Conservation (phyloP, 2,329 filamentous ascomycete species). For the Camillea tinctor region DNA sequence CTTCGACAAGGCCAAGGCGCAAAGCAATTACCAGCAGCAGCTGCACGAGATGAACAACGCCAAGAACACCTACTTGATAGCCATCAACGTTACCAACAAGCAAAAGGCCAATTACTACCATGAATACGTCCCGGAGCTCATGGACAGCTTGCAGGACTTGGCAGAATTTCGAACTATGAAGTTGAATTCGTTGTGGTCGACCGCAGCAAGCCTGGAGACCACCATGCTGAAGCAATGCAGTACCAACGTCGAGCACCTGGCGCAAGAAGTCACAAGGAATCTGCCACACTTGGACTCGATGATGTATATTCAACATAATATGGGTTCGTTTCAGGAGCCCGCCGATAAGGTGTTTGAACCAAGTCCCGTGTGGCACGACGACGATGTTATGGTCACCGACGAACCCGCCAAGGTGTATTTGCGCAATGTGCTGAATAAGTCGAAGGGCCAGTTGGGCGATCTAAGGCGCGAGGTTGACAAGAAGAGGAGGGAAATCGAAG, state of each 20-base stretch:
- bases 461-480: constrained; percentile 80
- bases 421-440: constrained; percentile 88
- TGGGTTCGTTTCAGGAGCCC: constrained; percentile 78
- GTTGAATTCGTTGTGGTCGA: constrained; percentile 81
- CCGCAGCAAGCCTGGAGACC: constrained; percentile 78
- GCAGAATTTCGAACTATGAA: constrained; percentile 84
- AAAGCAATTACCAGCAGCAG: constrained; percentile 89
- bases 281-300: constrained; percentile 87
- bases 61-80: constrained; percentile 97
- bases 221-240: constrained; percentile 73
- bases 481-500: constrained; percentile 82
- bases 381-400: constrained; percentile 81
- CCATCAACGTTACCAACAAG: constrained; percentile 95
- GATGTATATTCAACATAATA: constrained; percentile 97
- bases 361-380: constrained; percentile 95
- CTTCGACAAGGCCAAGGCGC: constrained; percentile 92
- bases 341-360: constrained; percentile 84
- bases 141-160: constrained; percentile 91
- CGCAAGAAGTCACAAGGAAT: constrained; percentile 82
- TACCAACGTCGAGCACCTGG: constrained; percentile 68
- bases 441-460: constrained; percentile 79
- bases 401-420: constrained; percentile 86
- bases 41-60: constrained; percentile 93
- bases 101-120: constrained; percentile 97
- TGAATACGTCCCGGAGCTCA: constrained; percentile 89